Base-by-base conservation (phyloP, 140 eudicot species). In the Anethum foeniculum region DNA sequence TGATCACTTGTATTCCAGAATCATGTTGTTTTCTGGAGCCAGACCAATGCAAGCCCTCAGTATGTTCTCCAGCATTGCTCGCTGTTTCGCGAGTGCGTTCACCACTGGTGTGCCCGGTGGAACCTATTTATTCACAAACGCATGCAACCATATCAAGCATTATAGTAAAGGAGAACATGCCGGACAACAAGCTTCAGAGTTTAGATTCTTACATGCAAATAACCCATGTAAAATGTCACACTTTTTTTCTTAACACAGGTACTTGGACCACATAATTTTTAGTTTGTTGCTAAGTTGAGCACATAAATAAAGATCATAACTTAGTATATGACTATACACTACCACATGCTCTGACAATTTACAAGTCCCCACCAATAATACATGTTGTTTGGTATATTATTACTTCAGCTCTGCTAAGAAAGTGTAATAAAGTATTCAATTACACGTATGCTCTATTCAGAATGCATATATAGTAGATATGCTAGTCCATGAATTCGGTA, bases 101-200 rank as follows among this genome's bases (percentile, higher is more conserved):
- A 95, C 99, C 84, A 95, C 99, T 36, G 99, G 99, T 34, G 99
- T 95, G 44, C 99, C 97, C 30, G 99, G 99, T 52, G 99, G 99
- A 16, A 95, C 97, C 99, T 95, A 9, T 27, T 47, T 44, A 3
- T 3, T 5, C 39, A 44, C 60, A 74, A 74, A 44, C 4, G 2
- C 11, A 44, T 23, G 11, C 18, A 41, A 16, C 16, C 78, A 74
- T 74, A 3, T 19, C 16, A 38, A 34, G 46, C 46, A 72, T 36
- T 14, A 54, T 19, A 19, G 62, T 54, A 15, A 71, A 19, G 43
- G 28, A 56, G 65, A 56, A 56, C 28, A 21, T 56, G 4, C 4
- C 11, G 2, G 4, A 0, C 18, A 47, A 54, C 23, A 54, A 21
- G 32, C 68, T 60, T 71, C 18, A 7, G 27, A 5, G 41, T 71